Conservation (phyloP, 1,284 basidiomycete species). For the Lentinula novae-zelandiae region DNA sequence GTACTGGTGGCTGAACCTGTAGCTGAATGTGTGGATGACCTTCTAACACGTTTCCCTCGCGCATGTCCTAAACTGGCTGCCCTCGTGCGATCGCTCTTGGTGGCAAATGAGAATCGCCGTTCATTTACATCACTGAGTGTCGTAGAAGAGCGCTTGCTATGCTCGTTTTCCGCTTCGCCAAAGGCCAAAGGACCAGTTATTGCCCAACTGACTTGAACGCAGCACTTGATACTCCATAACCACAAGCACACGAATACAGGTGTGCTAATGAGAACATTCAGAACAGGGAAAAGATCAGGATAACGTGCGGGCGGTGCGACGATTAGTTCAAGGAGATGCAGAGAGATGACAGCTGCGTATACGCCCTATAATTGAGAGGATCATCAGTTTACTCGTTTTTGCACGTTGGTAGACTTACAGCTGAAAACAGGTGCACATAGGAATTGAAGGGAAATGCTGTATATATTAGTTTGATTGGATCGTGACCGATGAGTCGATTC, state of each 20-base stretch:
- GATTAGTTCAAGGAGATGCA: slow-evolving; percentile 67
- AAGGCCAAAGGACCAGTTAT: slow-evolving; percentile 19
- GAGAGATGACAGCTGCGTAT: slow-evolving; percentile 49
- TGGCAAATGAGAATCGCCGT: background rate
- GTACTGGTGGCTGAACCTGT: background rate
- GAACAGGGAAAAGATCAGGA: slow-evolving; percentile 82
- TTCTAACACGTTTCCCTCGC: background rate
- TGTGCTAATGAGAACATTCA: slow-evolving; percentile 82
- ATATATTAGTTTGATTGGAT: slow-evolving; percentile 54
- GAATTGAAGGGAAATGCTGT: slow-evolving; percentile 6
- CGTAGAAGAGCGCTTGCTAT: background rate
- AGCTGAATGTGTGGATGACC: slow-evolving; percentile 1
- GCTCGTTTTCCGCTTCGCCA: background rate
- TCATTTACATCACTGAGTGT: background rate
- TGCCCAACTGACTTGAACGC: slow-evolving; percentile 67
- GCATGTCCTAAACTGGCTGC: background rate
- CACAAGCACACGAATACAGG: slow-evolving; percentile 73
- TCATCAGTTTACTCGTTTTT: background rate
- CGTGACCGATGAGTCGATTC: slow-evolving; percentile 82
- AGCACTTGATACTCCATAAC: slow-evolving; percentile 76
- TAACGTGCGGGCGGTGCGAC: slow-evolving; percentile 66
- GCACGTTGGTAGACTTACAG: slow-evolving; percentile 41
- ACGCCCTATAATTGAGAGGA: slow-evolving; percentile 38
- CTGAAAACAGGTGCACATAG: slow-evolving; percentile 39
- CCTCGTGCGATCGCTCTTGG: background rate